Conservation (phyloP, 176 grass and related monocot genomes). For the Chrysopogon serrulatus region DNA sequence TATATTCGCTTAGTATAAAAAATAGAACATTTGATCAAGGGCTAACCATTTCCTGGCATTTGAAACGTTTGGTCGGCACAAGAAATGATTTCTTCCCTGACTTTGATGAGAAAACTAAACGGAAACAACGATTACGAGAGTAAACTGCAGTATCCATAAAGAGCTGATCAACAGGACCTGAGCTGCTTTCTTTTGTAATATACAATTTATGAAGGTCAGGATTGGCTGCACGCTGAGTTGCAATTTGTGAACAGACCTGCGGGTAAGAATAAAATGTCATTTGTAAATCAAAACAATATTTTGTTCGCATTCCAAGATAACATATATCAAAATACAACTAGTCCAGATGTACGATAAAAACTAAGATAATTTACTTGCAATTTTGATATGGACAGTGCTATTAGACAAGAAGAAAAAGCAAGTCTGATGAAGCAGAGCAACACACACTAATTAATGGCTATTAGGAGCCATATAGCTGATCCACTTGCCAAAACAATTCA, state of each 20-base stretch:
- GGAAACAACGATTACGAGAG: slow-evolving; percentile 93
- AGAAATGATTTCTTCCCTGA: slow-evolving; percentile 89
- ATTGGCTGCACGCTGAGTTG: slow-evolving; percentile 40
- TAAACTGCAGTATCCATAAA: slow-evolving; percentile 90
- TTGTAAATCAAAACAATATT: not conserved
- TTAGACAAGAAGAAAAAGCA: not conserved
- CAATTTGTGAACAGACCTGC: slow-evolving; percentile 73
- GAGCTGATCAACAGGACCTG: slow-evolving; percentile 35
- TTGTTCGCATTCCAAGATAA: not conserved
- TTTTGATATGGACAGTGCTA: not conserved
- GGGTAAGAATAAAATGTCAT: slow-evolving; percentile 16
- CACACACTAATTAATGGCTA: not conserved
- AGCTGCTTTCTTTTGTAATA: slow-evolving; percentile 62
- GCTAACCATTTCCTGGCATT: slow-evolving; percentile 79
- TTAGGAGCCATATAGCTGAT: not conserved
- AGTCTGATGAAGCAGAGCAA: not conserved
- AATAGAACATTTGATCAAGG: slow-evolving; percentile 24
- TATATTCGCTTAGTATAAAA: slow-evolving; percentile 8
- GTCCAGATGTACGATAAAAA: not conserved
- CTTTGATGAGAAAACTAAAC: slow-evolving; percentile 88
- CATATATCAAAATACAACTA: not conserved
- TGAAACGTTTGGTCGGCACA: slow-evolving; percentile 73
- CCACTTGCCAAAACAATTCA: not conserved
- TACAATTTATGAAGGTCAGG: slow-evolving; percentile 63
- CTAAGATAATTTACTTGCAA: not conserved